phyloP scores from a whole-genome alignment of 768 basidiomycete species.

The Tremella mesenterica region DNA sequence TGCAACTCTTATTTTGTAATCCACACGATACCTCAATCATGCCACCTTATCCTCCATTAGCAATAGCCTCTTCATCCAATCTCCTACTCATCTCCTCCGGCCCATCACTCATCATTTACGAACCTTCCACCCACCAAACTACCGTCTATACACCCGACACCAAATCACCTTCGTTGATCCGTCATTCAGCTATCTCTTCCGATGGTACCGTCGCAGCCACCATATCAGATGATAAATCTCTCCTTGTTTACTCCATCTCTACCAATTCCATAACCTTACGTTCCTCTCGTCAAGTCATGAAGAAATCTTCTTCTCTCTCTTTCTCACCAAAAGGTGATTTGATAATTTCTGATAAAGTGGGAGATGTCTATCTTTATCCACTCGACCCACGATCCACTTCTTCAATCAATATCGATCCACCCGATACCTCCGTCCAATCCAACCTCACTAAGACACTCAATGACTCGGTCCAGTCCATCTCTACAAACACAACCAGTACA shows the following conservation, averaged over 20 bases:
- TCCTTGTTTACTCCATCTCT: slow-evolving; percentile 53
- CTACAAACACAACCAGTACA: too few species aligned
- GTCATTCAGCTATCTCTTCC: slow-evolving; percentile 25
- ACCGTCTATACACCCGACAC: background rate
- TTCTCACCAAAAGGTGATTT: slow-evolving; percentile 62
- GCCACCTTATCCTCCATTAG: slow-evolving; percentile 2
- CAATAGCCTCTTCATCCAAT: background rate
- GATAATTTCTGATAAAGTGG: slow-evolving; percentile 85
- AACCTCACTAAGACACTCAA: too few species aligned
- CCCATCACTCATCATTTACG: slow-evolving; percentile 6
- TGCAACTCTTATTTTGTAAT: too few species aligned
- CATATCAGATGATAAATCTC: slow-evolving; percentile 65
- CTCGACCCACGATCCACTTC: slow-evolving; percentile 47
- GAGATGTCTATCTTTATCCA: slow-evolving; percentile 71
- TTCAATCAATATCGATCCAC: too few species aligned
- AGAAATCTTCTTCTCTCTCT: slow-evolving; percentile 63
- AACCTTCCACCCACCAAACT: background rate
- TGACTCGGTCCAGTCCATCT: too few species aligned
- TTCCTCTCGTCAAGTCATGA: slow-evolving; percentile 61
- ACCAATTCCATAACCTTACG: background rate
- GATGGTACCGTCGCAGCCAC: slow-evolving; percentile 50
- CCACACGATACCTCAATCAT: too few species aligned
- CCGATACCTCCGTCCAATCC: too few species aligned
- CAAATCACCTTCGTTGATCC: slow-evolving; percentile 18
- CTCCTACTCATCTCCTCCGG: background rate